Evolutionary conservation across 768 basidiomycete genomes (phyloP).

Genomic region (Omphalotus guepiniiformis): DNA sequence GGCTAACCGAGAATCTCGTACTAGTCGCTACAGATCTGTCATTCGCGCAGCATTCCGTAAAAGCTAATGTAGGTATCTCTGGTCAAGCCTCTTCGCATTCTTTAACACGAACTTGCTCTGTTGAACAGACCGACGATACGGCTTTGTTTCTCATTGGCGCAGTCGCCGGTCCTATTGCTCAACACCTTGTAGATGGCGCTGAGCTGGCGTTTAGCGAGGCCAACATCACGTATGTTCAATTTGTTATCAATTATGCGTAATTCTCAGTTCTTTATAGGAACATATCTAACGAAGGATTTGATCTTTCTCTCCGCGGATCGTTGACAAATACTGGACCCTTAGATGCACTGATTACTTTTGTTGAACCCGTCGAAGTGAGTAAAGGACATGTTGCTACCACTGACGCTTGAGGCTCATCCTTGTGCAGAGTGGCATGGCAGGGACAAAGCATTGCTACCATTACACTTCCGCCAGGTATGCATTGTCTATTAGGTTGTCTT

Average conservation of each 20-base stretch:
- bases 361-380: slow-evolving; percentile 54
- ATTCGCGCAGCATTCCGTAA: slow-evolving; percentile 54
- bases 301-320: slow-evolving; percentile 54
- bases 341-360: slow-evolving; percentile 65
- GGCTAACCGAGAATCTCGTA: slow-evolving; percentile 3
- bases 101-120: slow-evolving; percentile 6
- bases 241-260: not conserved
- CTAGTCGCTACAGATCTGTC: slow-evolving; percentile 51
- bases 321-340: slow-evolving; percentile 62
- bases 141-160: slow-evolving; percentile 67
- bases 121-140: slow-evolving; percentile 52
- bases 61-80: slow-evolving; percentile 40
- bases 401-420: no score
- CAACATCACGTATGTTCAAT: slow-evolving; percentile 45
- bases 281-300: slow-evolving; percentile 58
- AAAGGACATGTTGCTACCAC: no score
- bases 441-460: slow-evolving; percentile 62
- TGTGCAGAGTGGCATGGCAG: slow-evolving; percentile 54
- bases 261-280: slow-evolving; percentile 30
- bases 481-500: not conserved
- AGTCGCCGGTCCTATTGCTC: slow-evolving; percentile 62
- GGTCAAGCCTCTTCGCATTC: not conserved
- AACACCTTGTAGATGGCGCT: slow-evolving; percentile 58
- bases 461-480: slow-evolving; percentile 51
- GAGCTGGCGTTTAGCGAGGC: slow-evolving; percentile 51